These are phyloP conservation scores for Drechslerella coelobrocha DNA, from an alignment of 2,329 filamentous ascomycete genomes.

Conservation along the genomic window DNA sequence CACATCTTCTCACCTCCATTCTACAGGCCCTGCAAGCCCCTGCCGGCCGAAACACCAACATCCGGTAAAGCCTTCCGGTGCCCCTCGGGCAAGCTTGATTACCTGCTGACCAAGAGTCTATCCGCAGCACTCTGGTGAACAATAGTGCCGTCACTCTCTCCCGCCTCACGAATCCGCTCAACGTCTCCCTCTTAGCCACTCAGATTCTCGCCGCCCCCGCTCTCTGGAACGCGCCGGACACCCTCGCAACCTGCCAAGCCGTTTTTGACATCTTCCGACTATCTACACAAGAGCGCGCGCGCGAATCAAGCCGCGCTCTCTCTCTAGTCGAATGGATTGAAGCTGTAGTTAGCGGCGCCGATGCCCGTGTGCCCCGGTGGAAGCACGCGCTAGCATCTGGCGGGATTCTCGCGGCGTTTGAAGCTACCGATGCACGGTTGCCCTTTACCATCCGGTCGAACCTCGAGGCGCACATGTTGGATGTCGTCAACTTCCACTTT, in stretches of 20 bases:
- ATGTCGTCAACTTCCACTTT: slow-evolving; percentile 47
- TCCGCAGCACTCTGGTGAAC: slow-evolving; percentile 37
- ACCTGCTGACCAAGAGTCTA: slow-evolving; percentile 7
- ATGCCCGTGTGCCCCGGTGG: slow-evolving; percentile 74
- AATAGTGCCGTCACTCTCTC: slow-evolving; percentile 70
- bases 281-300: slow-evolving; percentile 66
- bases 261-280: slow-evolving; percentile 76
- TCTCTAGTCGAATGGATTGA: slow-evolving; percentile 65
- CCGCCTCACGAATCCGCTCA: slow-evolving; percentile 75
- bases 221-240: slow-evolving; percentile 70
- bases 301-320: slow-evolving; percentile 59
- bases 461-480: slow-evolving; percentile 39
- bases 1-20: slow-evolving; percentile 39
- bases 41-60: slow-evolving; percentile 41
- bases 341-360: slow-evolving; percentile 66
- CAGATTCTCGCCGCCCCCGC: slow-evolving; percentile 75
- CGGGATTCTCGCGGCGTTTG: slow-evolving; percentile 67
- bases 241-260: slow-evolving; percentile 69
- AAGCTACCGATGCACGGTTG: slow-evolving; percentile 33
- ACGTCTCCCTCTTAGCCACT: slow-evolving; percentile 74
- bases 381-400: slow-evolving; percentile 81
- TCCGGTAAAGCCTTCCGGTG: slow-evolving; percentile 28
- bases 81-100: neutral
- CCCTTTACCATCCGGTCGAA: slow-evolving; percentile 38
- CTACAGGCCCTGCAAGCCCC: slow-evolving; percentile 43